Conservation (phyloP, 2,329 filamentous ascomycete species). For the Coleophoma cylindrospora region DNA sequence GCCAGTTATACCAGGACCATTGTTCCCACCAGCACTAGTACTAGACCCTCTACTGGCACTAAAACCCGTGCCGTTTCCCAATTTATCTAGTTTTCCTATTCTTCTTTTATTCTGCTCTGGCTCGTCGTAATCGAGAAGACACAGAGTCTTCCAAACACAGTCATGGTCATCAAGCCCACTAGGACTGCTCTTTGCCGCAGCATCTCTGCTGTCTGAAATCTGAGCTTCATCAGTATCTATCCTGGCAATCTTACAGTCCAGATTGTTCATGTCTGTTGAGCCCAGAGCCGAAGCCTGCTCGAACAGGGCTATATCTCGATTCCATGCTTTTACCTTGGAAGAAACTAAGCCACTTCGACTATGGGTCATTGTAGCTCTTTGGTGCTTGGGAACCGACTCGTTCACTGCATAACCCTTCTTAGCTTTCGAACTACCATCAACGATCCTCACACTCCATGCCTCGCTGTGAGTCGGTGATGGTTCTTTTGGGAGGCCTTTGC, state of each 20-base stretch:
- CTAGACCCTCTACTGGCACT: too few species aligned
- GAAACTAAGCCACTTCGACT: not conserved
- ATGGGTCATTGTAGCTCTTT: not conserved
- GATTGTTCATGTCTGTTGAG: not conserved
- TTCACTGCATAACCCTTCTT: not conserved
- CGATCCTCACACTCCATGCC: not conserved
- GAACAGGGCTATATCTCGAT: not conserved
- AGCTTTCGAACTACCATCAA: not conserved
- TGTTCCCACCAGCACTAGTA: too few species aligned
- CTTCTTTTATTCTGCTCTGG: not conserved
- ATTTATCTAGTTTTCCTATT: too few species aligned
- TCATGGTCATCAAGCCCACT: slow-evolving; percentile 11
- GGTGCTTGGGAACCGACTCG: not conserved
- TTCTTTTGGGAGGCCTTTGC: not conserved
- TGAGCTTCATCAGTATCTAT: not conserved
- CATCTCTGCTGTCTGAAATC: not conserved
- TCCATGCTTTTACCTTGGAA: not conserved
- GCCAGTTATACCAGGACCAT: slow-evolving; percentile 8
- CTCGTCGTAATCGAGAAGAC: slow-evolving; percentile 1
- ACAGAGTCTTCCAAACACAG: slow-evolving; percentile 17
- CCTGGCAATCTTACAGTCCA: not conserved
- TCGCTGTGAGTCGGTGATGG: not conserved
- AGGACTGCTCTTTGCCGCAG: not conserved
- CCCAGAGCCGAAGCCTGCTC: not conserved
- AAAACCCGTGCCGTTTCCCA: too few species aligned